Evolutionary conservation across 2,329 filamentous ascomycete species (phyloP).

Genomic region (Penicillium janthinellum): DNA sequence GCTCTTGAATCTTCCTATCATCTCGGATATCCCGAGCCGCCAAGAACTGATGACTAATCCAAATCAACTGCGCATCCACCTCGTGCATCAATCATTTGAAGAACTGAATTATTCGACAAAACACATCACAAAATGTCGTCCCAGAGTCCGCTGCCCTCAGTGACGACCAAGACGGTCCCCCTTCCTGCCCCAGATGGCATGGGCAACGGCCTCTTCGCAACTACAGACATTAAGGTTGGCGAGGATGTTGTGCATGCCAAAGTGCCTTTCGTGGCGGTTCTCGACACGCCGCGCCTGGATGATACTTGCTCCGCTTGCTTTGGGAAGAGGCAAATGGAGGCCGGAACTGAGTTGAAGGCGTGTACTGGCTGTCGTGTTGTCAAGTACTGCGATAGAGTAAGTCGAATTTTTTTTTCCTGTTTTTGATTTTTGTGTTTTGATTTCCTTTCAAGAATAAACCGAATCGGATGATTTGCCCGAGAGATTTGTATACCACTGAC

Average conservation of each 20-base stretch:
- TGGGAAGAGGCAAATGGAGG: conserved; percentile 36
- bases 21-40: not conserved
- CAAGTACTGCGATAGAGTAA: conserved; percentile 62
- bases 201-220: conserved; percentile 61
- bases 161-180: conserved; percentile 29
- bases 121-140: conserved; percentile 24
- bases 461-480: too few species aligned
- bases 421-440: not conserved
- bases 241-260: conserved; percentile 52
- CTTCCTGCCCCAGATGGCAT: conserved; percentile 30
- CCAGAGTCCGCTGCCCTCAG: conserved; percentile 16
- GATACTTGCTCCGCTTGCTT: conserved; percentile 63
- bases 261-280: conserved; percentile 56
- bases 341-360: conserved; percentile 46
- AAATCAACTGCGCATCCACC: not conserved
- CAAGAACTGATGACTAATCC: conserved; percentile 15
- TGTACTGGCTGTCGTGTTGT: conserved; percentile 62
- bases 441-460: not conserved
- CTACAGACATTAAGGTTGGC: conserved; percentile 50
- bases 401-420: conserved; percentile 15
- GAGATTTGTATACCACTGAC: too few species aligned
- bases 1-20: not conserved
- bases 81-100: conserved; percentile 1
- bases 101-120: conserved; percentile 1
- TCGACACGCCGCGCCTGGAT: conserved; percentile 55